Evolutionary conservation across 768 basidiomycete species (phyloP).

Genomic region (Boletus rex-veris): DNA sequence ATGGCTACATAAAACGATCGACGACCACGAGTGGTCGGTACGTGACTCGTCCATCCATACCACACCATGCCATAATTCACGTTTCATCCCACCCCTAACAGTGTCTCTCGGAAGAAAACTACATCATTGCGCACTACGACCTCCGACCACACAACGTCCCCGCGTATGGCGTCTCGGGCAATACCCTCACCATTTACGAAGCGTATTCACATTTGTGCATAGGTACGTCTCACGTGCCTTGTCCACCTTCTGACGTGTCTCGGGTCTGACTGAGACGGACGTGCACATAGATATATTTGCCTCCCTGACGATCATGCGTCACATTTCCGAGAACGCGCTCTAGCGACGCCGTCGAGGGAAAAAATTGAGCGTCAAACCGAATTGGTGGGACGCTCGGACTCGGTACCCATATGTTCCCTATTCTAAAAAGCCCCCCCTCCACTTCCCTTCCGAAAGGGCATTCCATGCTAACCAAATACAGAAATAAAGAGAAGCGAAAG

Average conservation of each 20-base stretch:
- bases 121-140: constrained; percentile 62
- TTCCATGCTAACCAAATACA: background rate
- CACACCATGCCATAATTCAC: constrained; percentile 3
- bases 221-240: constrained; percentile 38
- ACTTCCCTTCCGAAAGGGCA: constrained; percentile 1
- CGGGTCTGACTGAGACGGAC: constrained; percentile 1
- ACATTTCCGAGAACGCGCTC: constrained; percentile 51
- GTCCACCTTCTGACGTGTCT: background rate
- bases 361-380: background rate
- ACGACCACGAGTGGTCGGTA: constrained; percentile 75
- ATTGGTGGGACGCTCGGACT: background rate
- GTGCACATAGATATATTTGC: constrained; percentile 48
- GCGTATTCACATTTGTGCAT: constrained; percentile 48
- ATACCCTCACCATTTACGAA: constrained; percentile 59
- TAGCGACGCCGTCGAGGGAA: constrained; percentile 11
- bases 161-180: constrained; percentile 59
- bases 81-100: constrained; percentile 18
- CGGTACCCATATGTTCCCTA: background rate
- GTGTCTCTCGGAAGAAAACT: constrained; percentile 55
- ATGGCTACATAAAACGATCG: constrained; percentile 55
- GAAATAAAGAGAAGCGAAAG: background rate
- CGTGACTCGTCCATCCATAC: constrained; percentile 28
- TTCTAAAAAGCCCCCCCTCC: constrained; percentile 10
- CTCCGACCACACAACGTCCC: constrained; percentile 53
- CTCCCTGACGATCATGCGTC: constrained; percentile 60